Evolutionary conservation across 495 filamentous ascomycete genomes (phyloP), one percentile per base, ranked within the genome.

Genomic region (Penicillium odoratum): DNA sequence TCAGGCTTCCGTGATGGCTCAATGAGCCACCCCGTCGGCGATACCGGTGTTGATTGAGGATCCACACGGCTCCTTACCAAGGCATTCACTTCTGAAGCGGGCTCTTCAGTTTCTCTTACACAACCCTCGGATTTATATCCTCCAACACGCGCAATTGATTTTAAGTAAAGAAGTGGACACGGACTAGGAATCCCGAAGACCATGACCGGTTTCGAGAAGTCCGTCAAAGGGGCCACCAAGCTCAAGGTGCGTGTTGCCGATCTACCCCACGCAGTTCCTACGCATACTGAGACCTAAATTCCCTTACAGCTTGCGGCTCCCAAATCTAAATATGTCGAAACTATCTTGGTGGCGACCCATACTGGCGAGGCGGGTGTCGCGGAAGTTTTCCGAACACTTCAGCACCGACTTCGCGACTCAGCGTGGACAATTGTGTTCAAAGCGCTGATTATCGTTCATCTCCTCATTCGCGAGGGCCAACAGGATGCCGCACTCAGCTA

Each of bases 371-470:
- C 91, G 15, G 94, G 95, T 56, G 92, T 99, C 48, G 95, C 88
- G 44, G 94, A 99, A 73, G 89, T 99, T 46, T 98, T 99, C 67
- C 85, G 95, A 45, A 90, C 92, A 30, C 75, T 99, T 26, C 91
- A 95, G 65, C 85, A 89, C 67, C 82, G 94, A 51, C 76, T 99
- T 48, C 87, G 91, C 63, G 94, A 99, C 66, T 92, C 93, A 64
- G 95, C 93, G 84, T 99, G 94, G 94, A 98, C 95, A 8, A 86
- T 90, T 31, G 92, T 93, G 54, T 97, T 97, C 85, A 99, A 99
- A 74, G 84, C 88, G 52, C 81, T 99, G 53, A 97, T 99, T 59
- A 92, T 96, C 5, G 84, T 97, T 38, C 94, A 99, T 70, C 78
- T 98, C 42, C 97, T 99, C 93, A 93, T 99, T 59, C 84, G 94